Conservation (phyloP, 106 monocot genomes). For the Triglochin maritima region DNA sequence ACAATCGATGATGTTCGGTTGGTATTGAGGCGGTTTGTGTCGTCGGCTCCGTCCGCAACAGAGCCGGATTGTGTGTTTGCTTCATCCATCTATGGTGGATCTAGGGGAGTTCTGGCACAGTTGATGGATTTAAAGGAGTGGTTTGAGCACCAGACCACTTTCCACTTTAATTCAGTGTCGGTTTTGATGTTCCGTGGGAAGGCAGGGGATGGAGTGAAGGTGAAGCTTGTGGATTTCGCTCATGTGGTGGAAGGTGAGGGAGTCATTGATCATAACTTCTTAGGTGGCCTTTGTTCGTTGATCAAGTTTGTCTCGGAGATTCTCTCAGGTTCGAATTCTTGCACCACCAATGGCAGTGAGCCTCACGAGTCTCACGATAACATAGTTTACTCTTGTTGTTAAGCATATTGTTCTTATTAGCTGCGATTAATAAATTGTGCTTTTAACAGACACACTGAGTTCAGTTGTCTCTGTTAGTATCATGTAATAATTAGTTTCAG, state of each 20-base stretch:
- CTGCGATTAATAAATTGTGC: too few species aligned
- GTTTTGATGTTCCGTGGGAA: slow-evolving; percentile 36
- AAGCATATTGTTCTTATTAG: too few species aligned
- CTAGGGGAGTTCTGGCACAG: slow-evolving; percentile 43
- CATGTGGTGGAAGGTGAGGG: slow-evolving; percentile 62
- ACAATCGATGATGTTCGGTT: slow-evolving; percentile 9
- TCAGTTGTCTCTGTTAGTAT: too few species aligned
- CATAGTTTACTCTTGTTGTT: too few species aligned
- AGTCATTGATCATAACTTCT: slow-evolving; percentile 76
- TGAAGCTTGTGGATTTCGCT: slow-evolving; percentile 79
- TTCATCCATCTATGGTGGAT: slow-evolving; percentile 31
- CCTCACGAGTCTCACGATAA: too few species aligned
- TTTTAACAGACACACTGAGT: too few species aligned
- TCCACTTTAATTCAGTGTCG: slow-evolving; percentile 70
- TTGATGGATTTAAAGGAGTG: slow-evolving; percentile 65
- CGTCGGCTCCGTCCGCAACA: slow-evolving; percentile 2
- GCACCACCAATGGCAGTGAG: neutral
- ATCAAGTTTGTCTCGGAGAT: slow-evolving; percentile 61
- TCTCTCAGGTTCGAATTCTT: slow-evolving; percentile 8
- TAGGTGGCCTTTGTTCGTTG: slow-evolving; percentile 75
- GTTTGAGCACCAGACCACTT: slow-evolving; percentile 81
- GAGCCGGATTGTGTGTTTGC: slow-evolving; percentile 24
- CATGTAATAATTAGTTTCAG: too few species aligned
- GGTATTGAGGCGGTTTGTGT: slow-evolving; percentile 18
- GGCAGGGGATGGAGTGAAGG: slow-evolving; percentile 13